Conservation (phyloP, 768 basidiomycete genomes). For the Rhodotorula babjevae region DNA sequence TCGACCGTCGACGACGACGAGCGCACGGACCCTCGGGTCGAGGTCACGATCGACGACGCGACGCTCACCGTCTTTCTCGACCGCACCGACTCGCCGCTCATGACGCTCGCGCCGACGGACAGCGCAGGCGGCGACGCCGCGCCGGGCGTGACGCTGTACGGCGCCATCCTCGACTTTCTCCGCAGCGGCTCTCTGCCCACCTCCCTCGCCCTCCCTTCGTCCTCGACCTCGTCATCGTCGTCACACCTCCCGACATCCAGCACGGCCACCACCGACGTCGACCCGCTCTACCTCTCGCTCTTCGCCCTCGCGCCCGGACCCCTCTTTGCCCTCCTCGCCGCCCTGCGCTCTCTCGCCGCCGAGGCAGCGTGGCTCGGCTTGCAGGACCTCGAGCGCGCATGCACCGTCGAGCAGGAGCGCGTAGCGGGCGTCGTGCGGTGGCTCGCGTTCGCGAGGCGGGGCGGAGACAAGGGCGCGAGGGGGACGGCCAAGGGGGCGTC, state of each 20-base stretch:
- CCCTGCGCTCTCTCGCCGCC: background rate
- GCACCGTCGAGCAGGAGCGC: background rate
- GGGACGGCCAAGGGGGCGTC: background rate
- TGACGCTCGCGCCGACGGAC: background rate
- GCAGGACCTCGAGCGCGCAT: background rate
- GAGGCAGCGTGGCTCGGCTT: constrained; percentile 14
- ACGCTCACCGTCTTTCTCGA: constrained; percentile 22
- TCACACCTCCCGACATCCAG: no score
- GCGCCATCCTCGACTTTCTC: constrained; percentile 10
- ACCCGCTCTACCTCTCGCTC: constrained; percentile 1
- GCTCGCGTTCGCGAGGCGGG: background rate
- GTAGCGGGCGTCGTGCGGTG: background rate
- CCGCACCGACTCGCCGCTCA: constrained; percentile 12
- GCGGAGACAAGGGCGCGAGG: background rate
- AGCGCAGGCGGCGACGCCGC: no score
- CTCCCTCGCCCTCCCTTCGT: background rate
- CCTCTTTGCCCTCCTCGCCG: constrained; percentile 2
- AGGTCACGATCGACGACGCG: background rate
- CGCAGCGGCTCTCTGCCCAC: constrained; percentile 2
- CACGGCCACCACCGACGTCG: background rate
- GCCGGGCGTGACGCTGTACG: constrained; percentile 1
- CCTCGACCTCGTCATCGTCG: no score
- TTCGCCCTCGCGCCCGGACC: background rate
- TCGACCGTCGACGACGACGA: background rate
- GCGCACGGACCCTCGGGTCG: no score